phyloP scores from a whole-genome alignment of 2,329 filamentous ascomycete genomes.

The Cadophora gregata region DNA sequence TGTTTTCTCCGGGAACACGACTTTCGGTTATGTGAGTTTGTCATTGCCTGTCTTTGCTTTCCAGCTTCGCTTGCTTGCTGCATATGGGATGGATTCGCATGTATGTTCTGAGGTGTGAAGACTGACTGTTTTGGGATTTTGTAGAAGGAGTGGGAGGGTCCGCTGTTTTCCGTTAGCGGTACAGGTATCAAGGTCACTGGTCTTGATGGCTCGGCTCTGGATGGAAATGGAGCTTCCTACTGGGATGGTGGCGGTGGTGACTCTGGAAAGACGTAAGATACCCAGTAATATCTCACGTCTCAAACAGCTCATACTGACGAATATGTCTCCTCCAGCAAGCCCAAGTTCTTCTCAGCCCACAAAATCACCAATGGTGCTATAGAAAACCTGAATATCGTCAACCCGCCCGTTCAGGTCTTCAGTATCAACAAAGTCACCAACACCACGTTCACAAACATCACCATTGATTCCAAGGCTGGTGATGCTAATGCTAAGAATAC shows the following conservation, averaged over 20 bases:
- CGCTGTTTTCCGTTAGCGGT: constrained; percentile 24
- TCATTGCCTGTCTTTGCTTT: too few relatives aligned
- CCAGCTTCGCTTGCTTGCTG: neutral
- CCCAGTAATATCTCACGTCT: neutral
- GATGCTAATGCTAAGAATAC: constrained; percentile 53
- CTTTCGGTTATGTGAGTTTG: constrained; percentile 19
- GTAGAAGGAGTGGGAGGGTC: constrained; percentile 19
- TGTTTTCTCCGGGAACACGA: constrained; percentile 18
- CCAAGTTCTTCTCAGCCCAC: constrained; percentile 25
- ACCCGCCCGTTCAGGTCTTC: constrained; percentile 23
- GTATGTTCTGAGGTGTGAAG: neutral
- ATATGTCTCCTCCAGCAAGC: constrained; percentile 7
- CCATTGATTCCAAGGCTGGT: constrained; percentile 19
- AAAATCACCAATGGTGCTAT: constrained; percentile 16
- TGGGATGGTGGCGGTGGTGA: constrained; percentile 19
- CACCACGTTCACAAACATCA: constrained; percentile 18
- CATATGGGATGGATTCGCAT: neutral
- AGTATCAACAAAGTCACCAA: constrained; percentile 22
- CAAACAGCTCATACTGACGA: neutral
- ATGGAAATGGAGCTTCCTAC: constrained; percentile 22
- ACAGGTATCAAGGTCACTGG: constrained; percentile 21
- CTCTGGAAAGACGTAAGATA: neutral
- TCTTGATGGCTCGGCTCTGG: constrained; percentile 6
- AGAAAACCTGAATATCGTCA: constrained; percentile 20
- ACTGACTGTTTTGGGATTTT: neutral